Evolutionary conservation across 2,329 filamentous ascomycete genomes (phyloP).

Genomic region (Cladosporium sp.): DNA sequence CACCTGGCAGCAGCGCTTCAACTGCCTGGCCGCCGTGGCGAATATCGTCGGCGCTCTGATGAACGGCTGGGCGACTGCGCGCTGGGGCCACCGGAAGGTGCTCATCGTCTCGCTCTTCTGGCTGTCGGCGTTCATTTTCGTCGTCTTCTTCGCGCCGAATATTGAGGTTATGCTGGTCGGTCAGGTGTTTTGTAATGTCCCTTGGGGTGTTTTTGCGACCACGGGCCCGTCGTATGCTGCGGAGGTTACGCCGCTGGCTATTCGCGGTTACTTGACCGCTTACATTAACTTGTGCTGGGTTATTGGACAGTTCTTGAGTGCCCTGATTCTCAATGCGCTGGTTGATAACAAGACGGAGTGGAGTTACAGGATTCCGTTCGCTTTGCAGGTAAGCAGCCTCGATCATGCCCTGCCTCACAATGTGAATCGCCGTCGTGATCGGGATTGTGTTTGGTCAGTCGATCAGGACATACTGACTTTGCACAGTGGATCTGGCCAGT

Average conservation of each 20-base stretch:
- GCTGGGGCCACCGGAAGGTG: conserved; percentile 10
- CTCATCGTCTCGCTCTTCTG: conserved; percentile 3
- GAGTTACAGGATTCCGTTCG: conserved; percentile 37
- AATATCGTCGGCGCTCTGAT: conserved; percentile 9
- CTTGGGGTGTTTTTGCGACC: conserved; percentile 59
- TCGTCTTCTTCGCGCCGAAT: conserved; percentile 49
- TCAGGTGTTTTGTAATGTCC: conserved; percentile 54
- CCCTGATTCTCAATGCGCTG: conserved; percentile 31
- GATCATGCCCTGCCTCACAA: not conserved
- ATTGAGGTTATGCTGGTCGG: conserved; percentile 42
- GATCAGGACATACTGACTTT: not conserved
- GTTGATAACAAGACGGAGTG: conserved; percentile 28
- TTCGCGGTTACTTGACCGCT: conserved; percentile 51
- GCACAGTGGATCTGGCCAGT: conserved; percentile 40
- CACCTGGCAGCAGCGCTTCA: conserved; percentile 55
- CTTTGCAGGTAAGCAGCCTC: conserved; percentile 28
- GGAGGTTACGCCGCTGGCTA: conserved; percentile 39
- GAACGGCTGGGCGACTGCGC: conserved; percentile 8
- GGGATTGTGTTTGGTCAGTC: not conserved
- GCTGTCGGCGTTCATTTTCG: conserved; percentile 44
- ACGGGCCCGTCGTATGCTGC: conserved; percentile 55
- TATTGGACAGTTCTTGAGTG: conserved; percentile 34
- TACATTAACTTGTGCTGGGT: conserved; percentile 46
- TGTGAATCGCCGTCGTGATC: no score
- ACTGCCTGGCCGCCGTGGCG: conserved; percentile 48